Evolutionary conservation across 2,329 filamentous ascomycete genomes (phyloP).

Genomic region (Pyrenophora tritici-repentis): DNA sequence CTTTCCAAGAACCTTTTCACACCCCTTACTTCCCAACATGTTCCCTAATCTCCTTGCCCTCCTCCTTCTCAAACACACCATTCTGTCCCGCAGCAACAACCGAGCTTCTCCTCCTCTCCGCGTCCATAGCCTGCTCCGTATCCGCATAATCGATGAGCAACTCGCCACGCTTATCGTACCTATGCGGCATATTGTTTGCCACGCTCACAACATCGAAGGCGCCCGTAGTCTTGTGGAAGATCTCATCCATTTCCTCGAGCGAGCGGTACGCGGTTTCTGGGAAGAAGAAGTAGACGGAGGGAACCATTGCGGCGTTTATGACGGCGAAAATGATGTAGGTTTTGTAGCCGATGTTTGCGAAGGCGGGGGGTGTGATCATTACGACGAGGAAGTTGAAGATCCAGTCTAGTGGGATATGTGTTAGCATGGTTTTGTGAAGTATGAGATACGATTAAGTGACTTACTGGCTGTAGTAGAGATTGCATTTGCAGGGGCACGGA

Average conservation of each 20-base stretch:
- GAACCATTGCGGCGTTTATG: slow-evolving; percentile 61
- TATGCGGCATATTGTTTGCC: slow-evolving; percentile 58
- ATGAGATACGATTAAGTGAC: background rate
- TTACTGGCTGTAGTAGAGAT: slow-evolving; percentile 75
- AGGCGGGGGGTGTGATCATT: slow-evolving; percentile 67
- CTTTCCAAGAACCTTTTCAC: too few relatives aligned
- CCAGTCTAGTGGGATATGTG: slow-evolving; percentile 16
- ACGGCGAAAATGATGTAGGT: slow-evolving; percentile 64
- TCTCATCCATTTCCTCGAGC: slow-evolving; percentile 58
- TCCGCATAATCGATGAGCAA: slow-evolving; percentile 59
- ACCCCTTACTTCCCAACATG: slow-evolving; percentile 1
- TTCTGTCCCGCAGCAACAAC: slow-evolving; percentile 21
- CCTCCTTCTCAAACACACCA: slow-evolving; percentile 7
- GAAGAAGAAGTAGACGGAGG: slow-evolving; percentile 65
- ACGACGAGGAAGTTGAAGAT: slow-evolving; percentile 64
- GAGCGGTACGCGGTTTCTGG: slow-evolving; percentile 61
- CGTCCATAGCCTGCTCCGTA: slow-evolving; percentile 41
- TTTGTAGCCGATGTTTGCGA: slow-evolving; percentile 59
- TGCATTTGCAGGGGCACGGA: slow-evolving; percentile 84
- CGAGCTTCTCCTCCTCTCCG: slow-evolving; percentile 37
- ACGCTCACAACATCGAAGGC: slow-evolving; percentile 57
- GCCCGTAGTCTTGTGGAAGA: slow-evolving; percentile 62
- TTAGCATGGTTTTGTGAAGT: slow-evolving; percentile 63
- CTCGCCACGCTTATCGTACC: slow-evolving; percentile 64
- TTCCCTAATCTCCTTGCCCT: slow-evolving; percentile 7